Evolutionary conservation across 108 stramenopile species (phyloP).

Genomic region (Aurantiochytrium sp.): DNA sequence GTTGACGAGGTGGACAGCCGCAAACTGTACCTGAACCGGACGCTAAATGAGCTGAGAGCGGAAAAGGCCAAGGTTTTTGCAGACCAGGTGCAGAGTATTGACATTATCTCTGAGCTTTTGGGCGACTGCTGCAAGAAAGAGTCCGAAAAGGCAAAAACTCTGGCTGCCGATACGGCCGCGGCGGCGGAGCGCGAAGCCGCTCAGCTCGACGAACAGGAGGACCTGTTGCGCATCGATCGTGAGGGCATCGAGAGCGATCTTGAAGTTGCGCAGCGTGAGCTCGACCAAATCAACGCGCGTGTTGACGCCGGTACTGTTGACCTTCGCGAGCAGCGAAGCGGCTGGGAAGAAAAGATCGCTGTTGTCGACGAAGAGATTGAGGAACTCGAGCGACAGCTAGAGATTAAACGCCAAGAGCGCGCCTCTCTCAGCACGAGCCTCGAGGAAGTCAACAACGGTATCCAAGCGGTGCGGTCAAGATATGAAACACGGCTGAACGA

Average conservation of each 20-base stretch:
- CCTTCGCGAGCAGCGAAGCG: neutral
- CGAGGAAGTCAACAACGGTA: neutral
- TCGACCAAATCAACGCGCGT: neutral
- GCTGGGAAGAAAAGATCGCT: neutral
- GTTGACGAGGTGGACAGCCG: neutral
- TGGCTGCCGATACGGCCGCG: neutral
- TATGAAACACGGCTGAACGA: neutral
- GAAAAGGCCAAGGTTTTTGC: neutral
- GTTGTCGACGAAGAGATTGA: neutral
- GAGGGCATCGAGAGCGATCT: constrained; percentile 2
- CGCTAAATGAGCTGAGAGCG: neutral
- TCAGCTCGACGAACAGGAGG: neutral
- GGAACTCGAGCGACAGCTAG: constrained; percentile 1
- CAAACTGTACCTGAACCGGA: neutral
- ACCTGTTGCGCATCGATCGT: neutral
- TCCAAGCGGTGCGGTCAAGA: neutral
- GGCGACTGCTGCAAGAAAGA: constrained; percentile 13
- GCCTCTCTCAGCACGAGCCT: neutral
- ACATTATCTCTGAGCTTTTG: neutral
- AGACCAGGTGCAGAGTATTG: neutral
- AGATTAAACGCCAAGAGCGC: neutral
- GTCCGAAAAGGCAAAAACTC: neutral
- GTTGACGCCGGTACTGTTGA: neutral
- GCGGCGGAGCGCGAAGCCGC: neutral
- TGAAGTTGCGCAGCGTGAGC: neutral